A percentile compares a stretch with the other conserved stretches of the same genome.
Evolutionary conservation across 768 basidiomycete species (phyloP).

Genomic region (Suillus subaureus): DNA sequence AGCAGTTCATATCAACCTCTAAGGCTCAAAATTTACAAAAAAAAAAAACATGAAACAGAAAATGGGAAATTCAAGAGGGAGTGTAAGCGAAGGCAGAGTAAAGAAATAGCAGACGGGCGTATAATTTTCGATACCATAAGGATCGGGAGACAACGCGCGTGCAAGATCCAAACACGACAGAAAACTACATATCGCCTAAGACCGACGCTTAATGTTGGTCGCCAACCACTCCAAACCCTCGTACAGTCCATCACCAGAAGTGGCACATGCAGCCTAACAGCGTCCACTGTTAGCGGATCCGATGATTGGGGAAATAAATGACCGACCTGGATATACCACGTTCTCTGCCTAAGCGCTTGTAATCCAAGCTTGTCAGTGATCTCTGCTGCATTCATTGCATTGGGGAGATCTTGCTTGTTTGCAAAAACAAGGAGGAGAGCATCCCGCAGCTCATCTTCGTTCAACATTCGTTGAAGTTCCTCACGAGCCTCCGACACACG

Average conservation of each 20-base stretch:
- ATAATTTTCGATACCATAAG: constrained; percentile 60
- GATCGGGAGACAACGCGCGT: constrained; percentile 60
- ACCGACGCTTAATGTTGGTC: constrained; percentile 84
- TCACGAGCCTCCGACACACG: constrained; percentile 99
- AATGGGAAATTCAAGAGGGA: constrained; percentile 27
- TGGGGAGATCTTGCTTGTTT: constrained; percentile 99
- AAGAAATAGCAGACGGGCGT: constrained; percentile 45
- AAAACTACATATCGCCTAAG: constrained; percentile 46
- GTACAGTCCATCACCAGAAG: constrained; percentile 97
- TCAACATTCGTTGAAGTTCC: constrained; percentile 99
- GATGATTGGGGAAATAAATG: not conserved
- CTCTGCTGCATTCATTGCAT: constrained; percentile 99
- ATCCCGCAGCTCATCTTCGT: constrained; percentile 98
- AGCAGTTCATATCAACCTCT: constrained; percentile 27
- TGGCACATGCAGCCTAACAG: constrained; percentile 91
- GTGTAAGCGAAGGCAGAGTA: constrained; percentile 33
- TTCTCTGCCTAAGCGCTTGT: constrained; percentile 94
- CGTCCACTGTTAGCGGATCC: constrained; percentile 19
- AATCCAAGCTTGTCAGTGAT: constrained; percentile 99
- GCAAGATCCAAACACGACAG: constrained; percentile 46
- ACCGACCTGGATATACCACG: constrained; percentile 95
- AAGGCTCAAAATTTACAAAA: constrained; percentile 34
- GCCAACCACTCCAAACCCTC: constrained; percentile 98
- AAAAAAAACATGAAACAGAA: constrained; percentile 25
- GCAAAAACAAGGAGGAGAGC: constrained; percentile 98